These are phyloP conservation scores for Gomphus bonarii DNA, from an alignment of 1,284 basidiomycete species.

Conservation along the genomic window DNA sequence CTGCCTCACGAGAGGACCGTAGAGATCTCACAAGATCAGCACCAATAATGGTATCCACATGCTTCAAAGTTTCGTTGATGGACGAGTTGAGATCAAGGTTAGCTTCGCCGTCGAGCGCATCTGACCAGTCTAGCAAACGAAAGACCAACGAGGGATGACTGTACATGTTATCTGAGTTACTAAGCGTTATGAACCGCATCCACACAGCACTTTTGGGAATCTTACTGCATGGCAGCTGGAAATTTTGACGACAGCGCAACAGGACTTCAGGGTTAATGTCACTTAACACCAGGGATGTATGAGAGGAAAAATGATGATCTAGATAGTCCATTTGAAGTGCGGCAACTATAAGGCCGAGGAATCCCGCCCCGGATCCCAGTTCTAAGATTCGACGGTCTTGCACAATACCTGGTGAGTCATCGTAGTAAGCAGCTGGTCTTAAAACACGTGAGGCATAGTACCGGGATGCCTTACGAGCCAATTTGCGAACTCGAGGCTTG, in stretches of 20 bases:
- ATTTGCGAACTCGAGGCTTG: constrained; percentile 55
- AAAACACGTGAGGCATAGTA: constrained; percentile 18
- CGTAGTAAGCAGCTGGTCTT: neutral
- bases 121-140: constrained; percentile 50
- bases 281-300: constrained; percentile 40
- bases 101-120: constrained; percentile 32
- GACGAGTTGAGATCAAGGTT: constrained; percentile 25
- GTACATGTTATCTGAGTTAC: constrained; percentile 38
- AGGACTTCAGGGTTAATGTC: constrained; percentile 60
- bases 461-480: constrained; percentile 48
- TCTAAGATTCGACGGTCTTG: constrained; percentile 44
- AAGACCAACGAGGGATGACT: constrained; percentile 34
- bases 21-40: constrained; percentile 50
- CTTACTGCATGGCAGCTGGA: constrained; percentile 52
- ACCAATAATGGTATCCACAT: constrained; percentile 46
- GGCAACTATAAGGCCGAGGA: constrained; percentile 53
- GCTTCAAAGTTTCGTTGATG: neutral
- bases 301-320: constrained; percentile 14
- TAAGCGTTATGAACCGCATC: neutral
- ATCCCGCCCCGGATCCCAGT: constrained; percentile 64
- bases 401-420: constrained; percentile 35
- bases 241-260: constrained; percentile 45
- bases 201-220: neutral
- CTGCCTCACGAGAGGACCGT: neutral
- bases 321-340: constrained; percentile 33